Percentiles rank a stretch among this genome's conserved stretches.
phyloP scores from a whole-genome alignment of 106 monocot species.

The Xerophyta viscosa region DNA sequence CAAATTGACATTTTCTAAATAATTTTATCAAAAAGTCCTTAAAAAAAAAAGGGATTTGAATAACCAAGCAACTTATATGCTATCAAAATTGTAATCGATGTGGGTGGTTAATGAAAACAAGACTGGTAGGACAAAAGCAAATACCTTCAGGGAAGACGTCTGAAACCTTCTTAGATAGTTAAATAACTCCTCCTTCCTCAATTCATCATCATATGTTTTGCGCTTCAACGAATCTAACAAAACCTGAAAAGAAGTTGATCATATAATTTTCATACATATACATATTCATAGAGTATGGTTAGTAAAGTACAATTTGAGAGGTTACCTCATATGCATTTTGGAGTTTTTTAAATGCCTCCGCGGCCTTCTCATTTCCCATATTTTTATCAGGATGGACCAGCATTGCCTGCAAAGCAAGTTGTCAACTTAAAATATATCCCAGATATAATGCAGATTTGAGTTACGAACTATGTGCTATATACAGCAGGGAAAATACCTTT shows the following conservation, averaged over 20 bases:
- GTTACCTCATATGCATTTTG: conserved; percentile 99
- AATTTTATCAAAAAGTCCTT: too few species aligned
- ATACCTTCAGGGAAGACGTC: conserved; percentile 55
- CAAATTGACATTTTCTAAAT: too few species aligned
- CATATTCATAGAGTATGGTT: too few species aligned
- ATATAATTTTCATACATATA: not conserved
- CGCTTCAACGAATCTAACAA: conserved; percentile 86
- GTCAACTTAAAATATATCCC: not conserved
- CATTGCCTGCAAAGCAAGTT: conserved; percentile 63
- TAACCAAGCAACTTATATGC: too few species aligned
- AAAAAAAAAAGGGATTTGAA: too few species aligned
- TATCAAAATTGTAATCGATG: too few species aligned
- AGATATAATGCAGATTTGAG: too few species aligned
- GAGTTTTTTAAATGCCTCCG: conserved; percentile 95
- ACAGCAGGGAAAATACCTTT: conserved; percentile 38
- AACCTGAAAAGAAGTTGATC: conserved; percentile 33
- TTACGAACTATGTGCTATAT: too few species aligned
- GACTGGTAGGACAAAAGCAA: conserved; percentile 5
- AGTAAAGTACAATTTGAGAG: too few species aligned
- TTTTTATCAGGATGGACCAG: conserved; percentile 97
- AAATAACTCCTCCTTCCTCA: conserved; percentile 77
- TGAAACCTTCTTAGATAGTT: conserved; percentile 84
- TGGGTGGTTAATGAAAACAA: too few species aligned
- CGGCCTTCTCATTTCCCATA: conserved; percentile 94
- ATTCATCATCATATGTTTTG: conserved; percentile 92